These are phyloP conservation scores for Graphiopsis chlorocephala DNA, from an alignment of 2,329 filamentous ascomycete species.

Conservation along the genomic window DNA sequence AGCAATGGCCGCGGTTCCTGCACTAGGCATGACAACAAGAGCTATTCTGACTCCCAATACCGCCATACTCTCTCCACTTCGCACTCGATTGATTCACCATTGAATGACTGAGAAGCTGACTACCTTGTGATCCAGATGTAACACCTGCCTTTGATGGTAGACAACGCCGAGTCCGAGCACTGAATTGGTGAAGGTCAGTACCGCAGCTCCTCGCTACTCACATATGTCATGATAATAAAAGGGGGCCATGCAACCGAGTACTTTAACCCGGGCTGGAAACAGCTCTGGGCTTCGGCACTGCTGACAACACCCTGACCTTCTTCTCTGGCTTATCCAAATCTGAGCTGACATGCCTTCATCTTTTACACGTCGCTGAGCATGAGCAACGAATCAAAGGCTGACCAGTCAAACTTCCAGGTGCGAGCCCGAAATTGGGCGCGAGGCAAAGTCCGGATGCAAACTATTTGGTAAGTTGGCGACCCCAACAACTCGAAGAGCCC, in stretches of 20 bases:
- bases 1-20: not conserved
- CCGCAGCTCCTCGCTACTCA: not conserved
- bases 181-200: not conserved
- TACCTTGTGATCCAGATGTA: not conserved
- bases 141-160: not conserved
- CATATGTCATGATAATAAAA: not conserved
- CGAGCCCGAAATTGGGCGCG: not conserved
- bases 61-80: not conserved
- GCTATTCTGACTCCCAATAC: not conserved
- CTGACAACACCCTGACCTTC: not conserved
- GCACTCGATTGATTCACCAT: not conserved
- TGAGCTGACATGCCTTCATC: not conserved
- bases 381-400: not conserved
- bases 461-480: not conserved
- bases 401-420: not conserved
- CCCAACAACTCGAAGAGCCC: too few species aligned
- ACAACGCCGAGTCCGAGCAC: not conserved
- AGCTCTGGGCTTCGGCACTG: not conserved
- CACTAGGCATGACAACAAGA: not conserved
- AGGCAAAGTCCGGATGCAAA: not conserved
- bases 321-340: not conserved
- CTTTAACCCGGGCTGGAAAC: not conserved
- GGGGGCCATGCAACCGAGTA: not conserved
- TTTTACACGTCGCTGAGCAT: not conserved
- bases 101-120: not conserved